Percentiles rank a stretch among this genome's conserved stretches.
phyloP scores from a whole-genome alignment of 257 asterid genomes.

The Solanum acaule region DNA sequence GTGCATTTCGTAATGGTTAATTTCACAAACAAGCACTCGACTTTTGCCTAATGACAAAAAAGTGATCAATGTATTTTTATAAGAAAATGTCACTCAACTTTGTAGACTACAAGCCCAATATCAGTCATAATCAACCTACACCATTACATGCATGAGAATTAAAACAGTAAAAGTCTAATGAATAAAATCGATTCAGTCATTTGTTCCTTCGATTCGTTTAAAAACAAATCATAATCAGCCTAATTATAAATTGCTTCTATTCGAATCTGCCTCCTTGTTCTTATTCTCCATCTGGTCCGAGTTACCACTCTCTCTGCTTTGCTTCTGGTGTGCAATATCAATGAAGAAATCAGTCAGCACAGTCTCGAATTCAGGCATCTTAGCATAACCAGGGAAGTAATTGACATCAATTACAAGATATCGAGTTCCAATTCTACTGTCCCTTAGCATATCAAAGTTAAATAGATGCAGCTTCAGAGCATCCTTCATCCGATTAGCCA shows the following conservation, averaged over 20 bases:
- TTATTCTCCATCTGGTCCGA: not conserved
- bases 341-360: constrained; percentile 57
- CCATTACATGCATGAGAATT: fast-evolving
- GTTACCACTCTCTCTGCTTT: not conserved
- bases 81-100: too few species aligned
- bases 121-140: too few species aligned
- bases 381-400: constrained; percentile 79
- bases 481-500: constrained; percentile 47
- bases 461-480: constrained; percentile 58
- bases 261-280: not conserved
- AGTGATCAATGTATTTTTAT: too few species aligned
- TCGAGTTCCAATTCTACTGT: constrained; percentile 27
- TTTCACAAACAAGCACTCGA: too few species aligned
- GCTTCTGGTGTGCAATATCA: constrained; percentile 25
- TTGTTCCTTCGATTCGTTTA: not conserved
- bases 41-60: too few species aligned
- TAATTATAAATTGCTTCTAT: not conserved
- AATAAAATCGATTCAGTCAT: not conserved
- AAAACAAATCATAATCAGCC: not conserved
- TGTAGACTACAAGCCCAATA: too few species aligned
- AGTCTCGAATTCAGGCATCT: constrained; percentile 55
- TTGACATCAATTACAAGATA: constrained; percentile 71
- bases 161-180: not conserved
- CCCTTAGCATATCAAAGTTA: constrained; percentile 75
- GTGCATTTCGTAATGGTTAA: too few species aligned